Percentiles rank a stretch among this genome's conserved stretches.
These are phyloP conservation scores for Diphasiastrum complanatum DNA, from an alignment of 83 land plant species.

Conservation along the genomic window DNA sequence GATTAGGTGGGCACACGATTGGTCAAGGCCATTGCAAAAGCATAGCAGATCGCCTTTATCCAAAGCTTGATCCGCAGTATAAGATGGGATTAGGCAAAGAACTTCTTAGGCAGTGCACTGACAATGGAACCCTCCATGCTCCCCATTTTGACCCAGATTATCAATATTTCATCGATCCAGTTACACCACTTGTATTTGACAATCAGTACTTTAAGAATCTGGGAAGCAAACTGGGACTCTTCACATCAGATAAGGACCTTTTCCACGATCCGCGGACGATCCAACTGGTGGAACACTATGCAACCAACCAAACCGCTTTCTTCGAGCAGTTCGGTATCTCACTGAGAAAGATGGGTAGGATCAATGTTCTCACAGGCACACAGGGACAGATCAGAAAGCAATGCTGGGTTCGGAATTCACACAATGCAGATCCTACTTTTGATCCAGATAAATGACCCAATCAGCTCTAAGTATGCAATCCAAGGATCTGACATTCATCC, in stretches of 20 bases:
- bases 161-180: constrained; percentile 17
- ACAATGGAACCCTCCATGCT: constrained; percentile 2
- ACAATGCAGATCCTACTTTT: constrained; percentile 6
- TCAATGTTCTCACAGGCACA: constrained; percentile 20
- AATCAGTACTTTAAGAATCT: constrained; percentile 23
- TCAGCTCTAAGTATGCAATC: no score
- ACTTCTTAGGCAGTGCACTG: constrained; percentile 8
- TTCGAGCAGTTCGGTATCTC: constrained; percentile 18
- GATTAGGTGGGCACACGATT: constrained; percentile 27
- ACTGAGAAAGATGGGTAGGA: constrained; percentile 26
- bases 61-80: constrained; percentile 1
- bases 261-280: constrained; percentile 16
- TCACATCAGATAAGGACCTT: constrained; percentile 20
- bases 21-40: constrained; percentile 28
- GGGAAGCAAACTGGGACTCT: constrained; percentile 6
- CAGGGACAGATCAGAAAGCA: constrained; percentile 26
- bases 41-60: constrained; percentile 10
- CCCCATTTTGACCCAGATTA: constrained; percentile 12
- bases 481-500: no score
- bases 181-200: constrained; percentile 20
- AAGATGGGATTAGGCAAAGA: constrained; percentile 12
- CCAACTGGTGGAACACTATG: constrained; percentile 13
- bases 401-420: constrained; percentile 22
- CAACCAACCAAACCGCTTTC: constrained; percentile 20
- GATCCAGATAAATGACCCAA: no score